phyloP scores from a whole-genome alignment of 495 filamentous ascomycete genomes.

The Aspergillus avenaceus region DNA sequence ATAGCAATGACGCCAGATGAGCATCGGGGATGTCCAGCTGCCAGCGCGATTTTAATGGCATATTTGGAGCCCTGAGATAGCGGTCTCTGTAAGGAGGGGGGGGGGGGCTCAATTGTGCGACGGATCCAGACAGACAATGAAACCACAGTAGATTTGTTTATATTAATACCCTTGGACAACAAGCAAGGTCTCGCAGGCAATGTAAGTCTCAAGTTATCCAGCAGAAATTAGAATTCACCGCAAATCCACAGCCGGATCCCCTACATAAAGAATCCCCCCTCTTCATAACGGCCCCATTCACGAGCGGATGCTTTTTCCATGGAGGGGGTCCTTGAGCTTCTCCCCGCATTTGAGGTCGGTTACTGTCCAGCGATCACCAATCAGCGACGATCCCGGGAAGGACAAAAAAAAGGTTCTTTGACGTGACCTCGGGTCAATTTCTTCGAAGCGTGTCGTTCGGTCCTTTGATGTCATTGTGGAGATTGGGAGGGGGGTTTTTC shows the following conservation, averaged over 20 bases:
- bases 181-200: too few relatives aligned
- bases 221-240: too few relatives aligned
- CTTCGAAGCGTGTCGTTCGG: too few relatives aligned
- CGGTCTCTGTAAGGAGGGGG: neutral
- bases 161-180: too few relatives aligned
- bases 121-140: neutral
- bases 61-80: conserved; percentile 17
- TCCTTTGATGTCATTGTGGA: too few relatives aligned
- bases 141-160: neutral
- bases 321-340: too few relatives aligned
- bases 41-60: conserved; percentile 53
- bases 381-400: conserved; percentile 13
- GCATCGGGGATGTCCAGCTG: conserved; percentile 42
- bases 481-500: too few relatives aligned
- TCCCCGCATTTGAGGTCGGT: conserved; percentile 1
- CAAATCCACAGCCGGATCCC: too few relatives aligned
- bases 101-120: neutral
- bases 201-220: too few relatives aligned
- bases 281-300: neutral
- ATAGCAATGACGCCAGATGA: conserved; percentile 47
- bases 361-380: conserved; percentile 4
- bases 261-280: neutral
- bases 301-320: neutral
- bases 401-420: neutral
- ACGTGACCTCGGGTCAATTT: conserved; percentile 9